Conservation (phyloP, 2,329 filamentous ascomycete genomes). For the Epichloe coenophiala region DNA sequence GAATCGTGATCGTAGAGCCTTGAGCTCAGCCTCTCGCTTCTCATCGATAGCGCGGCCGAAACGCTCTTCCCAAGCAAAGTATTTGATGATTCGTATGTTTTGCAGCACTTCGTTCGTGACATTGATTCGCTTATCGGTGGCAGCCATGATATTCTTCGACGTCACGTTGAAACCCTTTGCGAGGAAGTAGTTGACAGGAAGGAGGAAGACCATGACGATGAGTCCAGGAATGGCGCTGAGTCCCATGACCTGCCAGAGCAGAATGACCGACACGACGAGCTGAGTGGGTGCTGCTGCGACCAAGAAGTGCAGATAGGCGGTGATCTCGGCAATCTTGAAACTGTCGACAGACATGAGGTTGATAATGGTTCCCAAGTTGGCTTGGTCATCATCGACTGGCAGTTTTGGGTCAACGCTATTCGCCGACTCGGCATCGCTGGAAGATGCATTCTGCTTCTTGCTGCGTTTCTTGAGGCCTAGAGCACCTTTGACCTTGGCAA, state of each 20-base stretch:
- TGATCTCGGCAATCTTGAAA: slow-evolving; percentile 94
- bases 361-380: slow-evolving; percentile 94
- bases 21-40: slow-evolving; percentile 68
- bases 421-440: slow-evolving; percentile 20
- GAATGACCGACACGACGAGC: slow-evolving; percentile 61
- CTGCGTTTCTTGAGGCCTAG: slow-evolving; percentile 50
- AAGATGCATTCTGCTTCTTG: slow-evolving; percentile 26
- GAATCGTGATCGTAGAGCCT: slow-evolving; percentile 67
- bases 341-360: slow-evolving; percentile 99
- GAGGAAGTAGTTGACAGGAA: slow-evolving; percentile 83
- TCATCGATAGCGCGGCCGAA: slow-evolving; percentile 81
- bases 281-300: slow-evolving; percentile 85
- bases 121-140: slow-evolving; percentile 91
- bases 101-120: slow-evolving; percentile 93
- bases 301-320: slow-evolving; percentile 91
- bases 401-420: slow-evolving; percentile 23
- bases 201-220: slow-evolving; percentile 72
- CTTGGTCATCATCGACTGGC: slow-evolving; percentile 50
- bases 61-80: slow-evolving; percentile 94
- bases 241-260: slow-evolving; percentile 85
- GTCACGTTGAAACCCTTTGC: slow-evolving; percentile 73
- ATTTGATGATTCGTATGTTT: slow-evolving; percentile 98
- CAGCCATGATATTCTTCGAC: slow-evolving; percentile 82
- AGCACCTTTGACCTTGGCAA: slow-evolving; percentile 38
- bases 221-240: slow-evolving; percentile 90